Conservation (phyloP, 2,329 filamentous ascomycete genomes). For the Chrysosporium keratinophilum region DNA sequence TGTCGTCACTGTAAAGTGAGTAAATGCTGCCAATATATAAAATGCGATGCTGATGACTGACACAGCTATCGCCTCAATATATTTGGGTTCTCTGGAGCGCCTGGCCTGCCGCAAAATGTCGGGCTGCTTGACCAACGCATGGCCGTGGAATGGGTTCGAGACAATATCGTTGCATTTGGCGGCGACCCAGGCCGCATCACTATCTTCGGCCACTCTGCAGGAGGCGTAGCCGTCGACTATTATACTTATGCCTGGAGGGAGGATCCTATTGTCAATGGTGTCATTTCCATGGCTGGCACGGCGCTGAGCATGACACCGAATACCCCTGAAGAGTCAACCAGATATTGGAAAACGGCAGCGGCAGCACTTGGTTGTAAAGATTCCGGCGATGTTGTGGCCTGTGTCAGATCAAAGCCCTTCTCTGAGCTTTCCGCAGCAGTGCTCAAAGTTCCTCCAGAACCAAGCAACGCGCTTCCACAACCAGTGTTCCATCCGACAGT, state of each 20-base stretch:
- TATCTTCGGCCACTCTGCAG: conserved; percentile 42
- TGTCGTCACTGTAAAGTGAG: conserved; percentile 9
- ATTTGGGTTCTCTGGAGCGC: conserved; percentile 34
- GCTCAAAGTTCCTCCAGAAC: conserved; percentile 23
- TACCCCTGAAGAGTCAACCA: conserved; percentile 24
- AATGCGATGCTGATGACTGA: conserved; percentile 38
- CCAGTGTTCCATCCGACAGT: conserved; percentile 32
- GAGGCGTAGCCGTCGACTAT: conserved; percentile 19
- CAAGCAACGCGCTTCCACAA: conserved; percentile 12
- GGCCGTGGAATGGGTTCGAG: conserved; percentile 32
- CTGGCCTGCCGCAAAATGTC: conserved; percentile 38
- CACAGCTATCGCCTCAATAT: conserved; percentile 32
- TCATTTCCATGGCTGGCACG: conserved; percentile 32
- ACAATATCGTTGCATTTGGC: conserved; percentile 34
- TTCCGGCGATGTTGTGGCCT: conserved; percentile 25
- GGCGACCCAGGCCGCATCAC: conserved; percentile 34
- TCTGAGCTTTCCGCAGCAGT: conserved; percentile 22
- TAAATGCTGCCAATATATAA: not conserved
- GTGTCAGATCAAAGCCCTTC: conserved; percentile 28
- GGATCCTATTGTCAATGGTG: conserved; percentile 22
- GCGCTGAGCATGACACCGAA: conserved; percentile 39
- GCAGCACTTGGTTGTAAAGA: conserved; percentile 32
- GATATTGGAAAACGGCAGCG: conserved; percentile 38
- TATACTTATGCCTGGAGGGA: conserved; percentile 1
- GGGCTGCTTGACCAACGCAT: conserved; percentile 41